phyloP scores from a whole-genome alignment of 2,329 filamentous ascomycete species.

The Bipolaris sorokiniana region DNA sequence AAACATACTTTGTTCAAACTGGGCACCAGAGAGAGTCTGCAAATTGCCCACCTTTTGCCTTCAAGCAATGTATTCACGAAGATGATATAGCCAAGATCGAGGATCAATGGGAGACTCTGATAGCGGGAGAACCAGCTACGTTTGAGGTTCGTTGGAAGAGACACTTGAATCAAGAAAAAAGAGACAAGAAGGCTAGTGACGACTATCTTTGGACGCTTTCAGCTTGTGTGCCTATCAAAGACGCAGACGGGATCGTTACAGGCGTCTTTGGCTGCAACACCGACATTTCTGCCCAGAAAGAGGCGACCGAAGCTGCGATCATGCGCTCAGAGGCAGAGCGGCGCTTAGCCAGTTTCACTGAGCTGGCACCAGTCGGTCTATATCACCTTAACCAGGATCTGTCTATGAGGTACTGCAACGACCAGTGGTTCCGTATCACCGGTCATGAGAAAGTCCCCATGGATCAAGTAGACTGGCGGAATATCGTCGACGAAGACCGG shows the following conservation, averaged over 20 bases:
- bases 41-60: slow-evolving; percentile 9
- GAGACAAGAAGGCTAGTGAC: slow-evolving; percentile 1
- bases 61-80: slow-evolving; percentile 12
- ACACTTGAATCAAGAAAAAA: neutral
- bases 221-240: slow-evolving; percentile 29
- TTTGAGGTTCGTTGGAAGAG: slow-evolving; percentile 40
- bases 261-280: slow-evolving; percentile 32
- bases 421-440: slow-evolving; percentile 27
- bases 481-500: slow-evolving; percentile 5
- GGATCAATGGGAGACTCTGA: slow-evolving; percentile 25
- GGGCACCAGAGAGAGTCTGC: slow-evolving; percentile 11
- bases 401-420: slow-evolving; percentile 27
- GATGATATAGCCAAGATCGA: slow-evolving; percentile 8
- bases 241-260: slow-evolving; percentile 22
- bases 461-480: slow-evolving; percentile 14
- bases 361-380: slow-evolving; percentile 21
- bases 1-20: slow-evolving; percentile 16
- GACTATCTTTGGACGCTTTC: slow-evolving; percentile 27
- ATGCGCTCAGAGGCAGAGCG: slow-evolving; percentile 26
- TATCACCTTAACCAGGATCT: slow-evolving; percentile 21
- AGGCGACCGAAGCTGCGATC: slow-evolving; percentile 17
- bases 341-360: slow-evolving; percentile 20
- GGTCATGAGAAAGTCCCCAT: slow-evolving; percentile 15
- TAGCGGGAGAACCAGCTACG: slow-evolving; percentile 25
- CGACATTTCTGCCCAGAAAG: slow-evolving; percentile 35